Evolutionary conservation across 2,329 filamentous ascomycete species (phyloP).

Genomic region (Ceratocystis cubensis): DNA sequence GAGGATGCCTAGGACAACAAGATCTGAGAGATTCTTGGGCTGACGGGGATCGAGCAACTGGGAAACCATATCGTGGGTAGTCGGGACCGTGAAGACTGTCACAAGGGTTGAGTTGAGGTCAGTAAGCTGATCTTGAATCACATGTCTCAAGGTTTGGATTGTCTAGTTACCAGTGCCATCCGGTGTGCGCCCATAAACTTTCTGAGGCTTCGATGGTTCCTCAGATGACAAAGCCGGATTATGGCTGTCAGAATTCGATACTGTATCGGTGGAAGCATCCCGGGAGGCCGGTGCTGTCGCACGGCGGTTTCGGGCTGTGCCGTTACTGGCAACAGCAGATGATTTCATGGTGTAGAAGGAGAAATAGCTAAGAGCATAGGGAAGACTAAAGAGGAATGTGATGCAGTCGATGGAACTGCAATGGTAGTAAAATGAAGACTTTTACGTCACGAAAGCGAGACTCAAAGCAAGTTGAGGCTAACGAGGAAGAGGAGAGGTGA

Average conservation of each 20-base stretch:
- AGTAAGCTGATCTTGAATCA: background rate
- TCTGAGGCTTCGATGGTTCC: conserved; percentile 28
- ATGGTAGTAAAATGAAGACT: background rate
- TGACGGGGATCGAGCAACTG: conserved; percentile 89
- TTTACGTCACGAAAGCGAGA: background rate
- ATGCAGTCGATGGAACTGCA: background rate
- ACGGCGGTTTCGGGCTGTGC: conserved; percentile 17
- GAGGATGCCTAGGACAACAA: conserved; percentile 65
- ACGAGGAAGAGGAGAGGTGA: background rate
- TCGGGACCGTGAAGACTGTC: conserved; percentile 84
- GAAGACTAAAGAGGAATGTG: background rate
- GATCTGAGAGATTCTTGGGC: conserved; percentile 87
- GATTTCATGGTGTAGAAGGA: conserved; percentile 19
- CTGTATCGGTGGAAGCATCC: conserved; percentile 10
- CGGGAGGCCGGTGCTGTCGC: conserved; percentile 15
- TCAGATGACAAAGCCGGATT: conserved; percentile 3
- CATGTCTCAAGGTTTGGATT: background rate
- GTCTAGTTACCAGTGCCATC: conserved; percentile 68
- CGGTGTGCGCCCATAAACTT: conserved; percentile 82
- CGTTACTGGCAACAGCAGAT: conserved; percentile 14
- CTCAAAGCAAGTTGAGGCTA: background rate
- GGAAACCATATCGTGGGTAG: conserved; percentile 97
- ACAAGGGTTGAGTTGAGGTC: background rate
- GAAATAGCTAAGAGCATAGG: background rate
- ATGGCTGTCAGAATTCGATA: background rate